Percentiles rank a stretch among this genome's conserved stretches.
Evolutionary conservation across 139 green algal genomes (phyloP).

Genomic region (Asterochloris erici): DNA sequence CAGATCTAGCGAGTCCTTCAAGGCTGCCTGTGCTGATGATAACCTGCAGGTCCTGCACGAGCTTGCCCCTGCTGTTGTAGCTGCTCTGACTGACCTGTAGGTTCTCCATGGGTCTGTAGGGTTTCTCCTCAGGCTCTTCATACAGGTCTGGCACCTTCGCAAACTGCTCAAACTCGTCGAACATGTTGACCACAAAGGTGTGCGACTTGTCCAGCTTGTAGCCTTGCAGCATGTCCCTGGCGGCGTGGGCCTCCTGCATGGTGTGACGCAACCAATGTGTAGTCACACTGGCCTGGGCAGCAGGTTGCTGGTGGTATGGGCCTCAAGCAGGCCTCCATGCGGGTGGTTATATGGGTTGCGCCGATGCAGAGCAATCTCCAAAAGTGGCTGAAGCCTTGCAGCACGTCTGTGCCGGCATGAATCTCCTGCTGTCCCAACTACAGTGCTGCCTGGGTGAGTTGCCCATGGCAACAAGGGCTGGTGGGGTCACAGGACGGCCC

Average conservation of each 20-base stretch:
- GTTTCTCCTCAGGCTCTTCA: constrained; percentile 40
- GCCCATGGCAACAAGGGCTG: neutral
- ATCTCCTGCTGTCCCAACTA: constrained; percentile 1
- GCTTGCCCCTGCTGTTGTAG: neutral
- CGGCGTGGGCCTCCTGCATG: constrained; percentile 48
- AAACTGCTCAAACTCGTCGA: constrained; percentile 92
- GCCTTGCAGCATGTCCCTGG: constrained; percentile 53
- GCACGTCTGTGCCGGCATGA: no score
- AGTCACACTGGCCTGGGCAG: no score
- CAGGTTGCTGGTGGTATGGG: neutral
- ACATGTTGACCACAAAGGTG: constrained; percentile 86
- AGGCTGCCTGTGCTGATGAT: neutral
- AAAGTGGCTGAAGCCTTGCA: no score
- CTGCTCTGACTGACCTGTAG: neutral
- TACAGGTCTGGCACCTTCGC: constrained; percentile 59
- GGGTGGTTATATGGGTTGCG: neutral
- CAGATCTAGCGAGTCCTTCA: no score
- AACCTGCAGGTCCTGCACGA: neutral
- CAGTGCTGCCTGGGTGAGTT: neutral
- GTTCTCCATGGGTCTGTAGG: constrained; percentile 31
- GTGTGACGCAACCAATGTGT: constrained; percentile 6
- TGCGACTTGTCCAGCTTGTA: constrained; percentile 98
- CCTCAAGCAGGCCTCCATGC: neutral
- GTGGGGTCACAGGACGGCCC: neutral
- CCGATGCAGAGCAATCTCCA: neutral